Evolutionary conservation across 164 flowering plant species (phyloP), one percentile per base, ranked within the genome.

Genomic region (Nymphaea colorata): DNA sequence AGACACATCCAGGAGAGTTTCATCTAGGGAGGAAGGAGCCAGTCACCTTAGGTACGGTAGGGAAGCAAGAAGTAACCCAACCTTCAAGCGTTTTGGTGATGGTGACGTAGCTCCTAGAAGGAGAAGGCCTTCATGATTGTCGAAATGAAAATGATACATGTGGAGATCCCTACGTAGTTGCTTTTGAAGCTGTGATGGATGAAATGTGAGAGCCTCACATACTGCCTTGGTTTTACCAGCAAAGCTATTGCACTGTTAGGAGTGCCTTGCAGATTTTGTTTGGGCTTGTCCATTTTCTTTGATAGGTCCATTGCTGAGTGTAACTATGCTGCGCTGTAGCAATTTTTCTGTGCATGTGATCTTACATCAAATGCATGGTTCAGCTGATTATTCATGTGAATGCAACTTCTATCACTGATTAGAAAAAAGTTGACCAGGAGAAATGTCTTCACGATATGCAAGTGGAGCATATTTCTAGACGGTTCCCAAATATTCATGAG

Each of bases 101-200:
- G 71, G 73, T 61, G 77, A 80, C 71, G 59, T 59, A 64, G 68
- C 69, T 4, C 73, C 80, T 51, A 71, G 72, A 74, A 67, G 78
- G 36, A 25, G 36, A 70, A 68, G 73, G 65, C 77, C 71, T 62
- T 68, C 71, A 3, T 72, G 75, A 76, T 63, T 57, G 63, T 65
- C 69, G 43, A 25, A 25, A 25, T 25, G 36, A 25, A 25, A 25
- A 25, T 25, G 36, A 8, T 15, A 7, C 7, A 41, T 69, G 42
- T 67, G 63, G 64, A 51, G 41, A 41, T 44, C 55, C 57, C 64
- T 51, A 64, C 25, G 44, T 69, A 69, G 45, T 61, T 68, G 41
- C 53, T 5, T 72, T 68, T 67, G 71, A 70, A 67, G 65, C 68
- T 45, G 36, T 62, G 68, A 68, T 25, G 53, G 68, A 66, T 69